Base-by-base conservation (phyloP, 805 yeast genomes). In the Cyberlindnera nakhonratchasimensis region DNA sequence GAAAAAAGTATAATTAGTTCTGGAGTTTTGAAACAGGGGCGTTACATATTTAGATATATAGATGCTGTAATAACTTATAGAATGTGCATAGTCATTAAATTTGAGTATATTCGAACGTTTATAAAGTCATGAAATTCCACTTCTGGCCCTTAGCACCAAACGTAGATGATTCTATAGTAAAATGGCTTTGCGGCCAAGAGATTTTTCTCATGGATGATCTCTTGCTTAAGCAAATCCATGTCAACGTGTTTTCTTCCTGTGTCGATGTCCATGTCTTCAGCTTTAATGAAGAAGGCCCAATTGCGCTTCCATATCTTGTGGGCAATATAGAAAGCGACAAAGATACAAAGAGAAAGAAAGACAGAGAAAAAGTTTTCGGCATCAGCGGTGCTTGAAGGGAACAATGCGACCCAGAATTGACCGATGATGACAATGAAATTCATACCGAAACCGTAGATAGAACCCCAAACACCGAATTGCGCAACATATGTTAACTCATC, bases 381-480 rank as follows among this genome's bases (percentile, higher is more conserved):
- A 57, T 65, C 69, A 40, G 83, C 77, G 9, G 62, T 34, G 6
- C 45, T 68, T 12, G 79, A 78, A 41, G 95, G 95, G 72, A 71
- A 86, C 31, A 84, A 65, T 6, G 93, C 90, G 45, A 82, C 72
- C 87, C 91, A 87, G 70, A 87, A 85, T 65, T 85, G 90, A 23
- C 89, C 86, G 43, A 76, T 66, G 46, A 88, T 68, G 48, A 86
- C 80, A 42, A 82, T 61, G 24, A 73, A 29, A 59, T 80, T 80
- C 57, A 88, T 64, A 20, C 64, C 44, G 14, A 76, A 55, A 41
- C 93, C 95, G 59, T 74, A 75, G 46, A 58, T 61, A 1, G 95
- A 81, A 36, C 95, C 95, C 52, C 59, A 65, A 23, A 80, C 63
- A 52, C 96, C 96, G 29, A 74, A 68, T 44, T 79, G 82, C 5